A percentile compares a stretch with the other conserved stretches of the same genome.
Evolutionary conservation across 768 basidiomycete genomes (phyloP).

Genomic region (Suillus variegatus): DNA sequence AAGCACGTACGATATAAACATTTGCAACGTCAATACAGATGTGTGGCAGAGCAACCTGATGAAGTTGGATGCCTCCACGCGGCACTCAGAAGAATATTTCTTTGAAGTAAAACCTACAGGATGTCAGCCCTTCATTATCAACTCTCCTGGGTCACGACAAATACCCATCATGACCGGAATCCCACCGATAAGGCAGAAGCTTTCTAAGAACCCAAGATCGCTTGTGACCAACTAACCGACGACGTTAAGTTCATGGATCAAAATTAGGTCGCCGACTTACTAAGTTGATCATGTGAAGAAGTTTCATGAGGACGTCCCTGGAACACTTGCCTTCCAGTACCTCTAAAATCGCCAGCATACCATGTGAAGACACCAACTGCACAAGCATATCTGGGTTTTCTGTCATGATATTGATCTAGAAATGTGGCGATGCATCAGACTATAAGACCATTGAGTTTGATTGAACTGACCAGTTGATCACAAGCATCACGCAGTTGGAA

Average conservation of each 20-base stretch:
- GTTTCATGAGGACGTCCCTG: conserved; percentile 80
- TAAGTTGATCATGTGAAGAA: conserved; percentile 88
- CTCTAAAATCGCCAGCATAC: conserved; percentile 93
- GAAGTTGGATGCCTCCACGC: conserved; percentile 94
- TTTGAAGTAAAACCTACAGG: conserved; percentile 86
- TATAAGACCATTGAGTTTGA: not conserved
- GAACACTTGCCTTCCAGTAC: conserved; percentile 87
- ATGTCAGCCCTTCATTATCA: conserved; percentile 7
- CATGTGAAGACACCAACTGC: conserved; percentile 90
- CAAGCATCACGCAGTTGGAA: conserved; percentile 83
- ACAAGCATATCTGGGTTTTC: conserved; percentile 84
- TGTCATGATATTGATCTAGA: conserved; percentile 70
- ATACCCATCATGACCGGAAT: conserved; percentile 94
- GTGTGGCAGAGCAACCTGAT: conserved; percentile 90
- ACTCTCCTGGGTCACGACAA: conserved; percentile 20
- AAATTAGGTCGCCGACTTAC: conserved; percentile 44
- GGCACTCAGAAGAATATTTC: conserved; percentile 89
- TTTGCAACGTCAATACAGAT: conserved; percentile 91
- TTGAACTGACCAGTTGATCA: conserved; percentile 72
- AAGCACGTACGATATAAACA: conserved; percentile 95
- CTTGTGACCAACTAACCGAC: conserved; percentile 54
- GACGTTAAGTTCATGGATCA: not conserved
- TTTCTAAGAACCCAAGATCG: conserved; percentile 87
- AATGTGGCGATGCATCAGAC: conserved; percentile 6
- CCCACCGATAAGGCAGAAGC: conserved; percentile 93